Evolutionary conservation across 805 yeast genomes (phyloP).

Genomic region (Tetrapisispora phaffii): DNA sequence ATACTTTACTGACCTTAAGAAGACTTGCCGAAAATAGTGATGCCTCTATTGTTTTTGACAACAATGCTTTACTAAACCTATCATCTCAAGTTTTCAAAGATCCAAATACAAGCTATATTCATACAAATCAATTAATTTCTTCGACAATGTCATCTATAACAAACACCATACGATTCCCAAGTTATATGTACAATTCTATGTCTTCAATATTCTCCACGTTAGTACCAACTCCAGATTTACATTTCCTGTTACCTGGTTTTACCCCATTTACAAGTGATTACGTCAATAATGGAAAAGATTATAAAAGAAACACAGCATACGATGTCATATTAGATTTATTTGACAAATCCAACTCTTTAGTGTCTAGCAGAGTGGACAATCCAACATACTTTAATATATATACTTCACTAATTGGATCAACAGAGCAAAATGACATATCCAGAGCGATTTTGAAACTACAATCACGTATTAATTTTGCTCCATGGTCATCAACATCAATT

Average conservation of each 20-base stretch:
- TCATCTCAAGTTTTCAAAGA: constrained; percentile 50
- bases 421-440: constrained; percentile 62
- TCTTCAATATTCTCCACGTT: constrained; percentile 73
- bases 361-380: constrained; percentile 35
- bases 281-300: constrained; percentile 47
- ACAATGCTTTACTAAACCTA: constrained; percentile 67
- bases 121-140: constrained; percentile 77
- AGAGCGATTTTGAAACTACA: constrained; percentile 57
- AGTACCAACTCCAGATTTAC: constrained; percentile 78
- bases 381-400: constrained; percentile 58
- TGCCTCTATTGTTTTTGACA: constrained; percentile 82
- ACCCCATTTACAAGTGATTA: constrained; percentile 70
- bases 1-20: constrained; percentile 71
- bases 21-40: constrained; percentile 80
- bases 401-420: constrained; percentile 53
- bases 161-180: constrained; percentile 82
- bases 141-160: constrained; percentile 78
- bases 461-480: constrained; percentile 63
- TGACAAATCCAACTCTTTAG: constrained; percentile 70
- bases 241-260: constrained; percentile 62
- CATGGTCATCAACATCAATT: constrained; percentile 74
- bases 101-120: constrained; percentile 56
- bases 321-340: constrained; percentile 77
- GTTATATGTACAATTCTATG: constrained; percentile 78
- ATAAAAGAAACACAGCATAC: constrained; percentile 65